Evolutionary conservation across 495 filamentous ascomycete genomes (phyloP), one percentile per base, ranked within the genome.

Genomic region (Parathielavia appendiculata): DNA sequence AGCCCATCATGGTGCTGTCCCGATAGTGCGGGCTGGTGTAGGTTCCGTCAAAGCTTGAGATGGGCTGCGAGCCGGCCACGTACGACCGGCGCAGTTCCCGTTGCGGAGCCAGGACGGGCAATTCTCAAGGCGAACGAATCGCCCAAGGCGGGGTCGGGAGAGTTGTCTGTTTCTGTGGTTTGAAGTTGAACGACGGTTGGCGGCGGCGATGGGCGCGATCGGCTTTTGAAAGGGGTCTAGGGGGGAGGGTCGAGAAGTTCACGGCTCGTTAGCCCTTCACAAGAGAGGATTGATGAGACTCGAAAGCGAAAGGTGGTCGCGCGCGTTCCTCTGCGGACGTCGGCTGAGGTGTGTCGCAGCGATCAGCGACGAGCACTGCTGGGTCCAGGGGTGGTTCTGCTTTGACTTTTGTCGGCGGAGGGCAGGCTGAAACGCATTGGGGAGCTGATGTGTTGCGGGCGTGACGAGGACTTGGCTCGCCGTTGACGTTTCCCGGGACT

Each of bases 381-480:
- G 62, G 67, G 61, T 55, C 60, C 54, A 61, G 54, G 57, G 65
- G 55, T 58, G 61, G 63, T 62, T 61, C 57, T 66, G 66, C 51
- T 61, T 65, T 58, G 60, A 46, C 61, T 60, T 66, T 52, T 68
- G 65, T 63, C 68, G 58, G 65, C 65, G 52, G 69, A 63, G 65
- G 68, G 62, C 54, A 64, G 63, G 69, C 73, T 77, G 75, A 77
- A 77, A 79, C 73, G 74, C 66, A 61, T 54, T 51, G 70, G 72
- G 69, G 66, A 68, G 70, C 65, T 73, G 71, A 67, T 70, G 66
- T 59, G 65, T 69, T 73, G 26, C 58, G 71, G 67, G 63, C 52
- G 63, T 60, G 60, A 52, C 63, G 64, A 56, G 54, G 68, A 64
- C 65, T 63, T 65, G 64, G 65, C 65, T 62, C 56, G 41, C 55